These are phyloP conservation scores for Elsinoe arachidis DNA, from an alignment of 2,329 filamentous ascomycete species.

Conservation along the genomic window DNA sequence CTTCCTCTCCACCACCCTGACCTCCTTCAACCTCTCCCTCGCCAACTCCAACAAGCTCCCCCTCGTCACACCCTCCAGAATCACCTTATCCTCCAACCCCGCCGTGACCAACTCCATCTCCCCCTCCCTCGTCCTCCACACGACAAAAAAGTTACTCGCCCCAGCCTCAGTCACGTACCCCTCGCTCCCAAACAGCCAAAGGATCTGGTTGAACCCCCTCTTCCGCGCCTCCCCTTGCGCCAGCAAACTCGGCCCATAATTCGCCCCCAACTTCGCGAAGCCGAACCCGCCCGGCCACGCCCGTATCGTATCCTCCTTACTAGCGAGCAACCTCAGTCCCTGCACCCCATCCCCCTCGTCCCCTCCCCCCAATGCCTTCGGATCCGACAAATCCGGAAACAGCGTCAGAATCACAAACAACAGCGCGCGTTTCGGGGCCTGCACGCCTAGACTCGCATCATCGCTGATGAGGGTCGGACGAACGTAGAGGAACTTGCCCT, in stretches of 20 bases:
- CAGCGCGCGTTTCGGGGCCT: conserved; percentile 70
- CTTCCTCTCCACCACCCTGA: conserved; percentile 19
- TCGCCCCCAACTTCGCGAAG: conserved; percentile 85
- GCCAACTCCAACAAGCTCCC: conserved; percentile 69
- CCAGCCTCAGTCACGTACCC: conserved; percentile 81
- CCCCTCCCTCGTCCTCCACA: conserved; percentile 61
- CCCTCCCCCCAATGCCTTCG: conserved; percentile 14
- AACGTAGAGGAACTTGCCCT: conserved; percentile 71
- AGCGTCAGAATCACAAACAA: conserved; percentile 65
- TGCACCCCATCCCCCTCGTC: conserved; percentile 9
- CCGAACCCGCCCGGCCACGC: conserved; percentile 93
- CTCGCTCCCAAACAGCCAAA: conserved; percentile 82
- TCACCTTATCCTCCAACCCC: conserved; percentile 71
- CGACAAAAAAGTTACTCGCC: conserved; percentile 83
- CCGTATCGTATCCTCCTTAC: conserved; percentile 70
- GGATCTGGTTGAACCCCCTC: conserved; percentile 74
- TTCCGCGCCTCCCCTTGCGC: conserved; percentile 66
- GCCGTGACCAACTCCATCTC: conserved; percentile 69
- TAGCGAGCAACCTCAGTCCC: conserved; percentile 63
- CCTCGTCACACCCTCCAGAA: conserved; percentile 82
- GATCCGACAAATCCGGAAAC: conserved; percentile 37
- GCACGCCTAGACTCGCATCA: conserved; percentile 70
- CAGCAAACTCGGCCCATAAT: conserved; percentile 78
- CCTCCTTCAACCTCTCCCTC: conserved; percentile 46
- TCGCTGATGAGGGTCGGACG: conserved; percentile 67